These are phyloP conservation scores for Penicillium cinerascens DNA, from an alignment of 495 filamentous ascomycete species.

Conservation along the genomic window DNA sequence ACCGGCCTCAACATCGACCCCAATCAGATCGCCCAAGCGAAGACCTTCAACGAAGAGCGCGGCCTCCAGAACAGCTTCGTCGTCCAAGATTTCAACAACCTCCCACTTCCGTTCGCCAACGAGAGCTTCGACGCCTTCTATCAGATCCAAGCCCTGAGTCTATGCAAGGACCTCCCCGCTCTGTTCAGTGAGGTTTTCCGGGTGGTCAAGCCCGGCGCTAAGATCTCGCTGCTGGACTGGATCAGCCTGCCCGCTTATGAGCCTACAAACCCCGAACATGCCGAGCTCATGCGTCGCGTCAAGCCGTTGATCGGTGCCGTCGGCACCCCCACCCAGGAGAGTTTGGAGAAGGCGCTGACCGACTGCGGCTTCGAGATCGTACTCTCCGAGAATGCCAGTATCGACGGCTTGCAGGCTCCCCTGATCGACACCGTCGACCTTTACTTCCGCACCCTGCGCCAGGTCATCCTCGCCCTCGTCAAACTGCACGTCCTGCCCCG, in stretches of 20 bases:
- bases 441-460: slow-evolving; percentile 57
- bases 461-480: slow-evolving; percentile 51
- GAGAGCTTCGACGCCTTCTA: slow-evolving; percentile 59
- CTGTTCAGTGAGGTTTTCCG: slow-evolving; percentile 56
- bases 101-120: slow-evolving; percentile 56
- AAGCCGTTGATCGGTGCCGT: slow-evolving; percentile 63
- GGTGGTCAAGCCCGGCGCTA: slow-evolving; percentile 55
- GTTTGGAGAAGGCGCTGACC: slow-evolving; percentile 48
- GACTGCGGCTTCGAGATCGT: slow-evolving; percentile 53
- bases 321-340: slow-evolving; percentile 56
- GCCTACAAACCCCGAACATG: slow-evolving; percentile 50
- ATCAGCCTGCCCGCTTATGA: slow-evolving; percentile 55
- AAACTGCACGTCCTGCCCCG: slow-evolving; percentile 49
- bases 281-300: slow-evolving; percentile 56
- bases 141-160: slow-evolving; percentile 60
- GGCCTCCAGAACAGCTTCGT: slow-evolving; percentile 53
- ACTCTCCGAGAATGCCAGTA: slow-evolving; percentile 54
- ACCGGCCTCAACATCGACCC: slow-evolving; percentile 62
- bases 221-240: slow-evolving; percentile 58
- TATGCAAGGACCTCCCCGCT: slow-evolving; percentile 53
- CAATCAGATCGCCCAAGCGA: slow-evolving; percentile 57
- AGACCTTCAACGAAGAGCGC: slow-evolving; percentile 45
- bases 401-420: slow-evolving; percentile 55
- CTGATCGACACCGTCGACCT: slow-evolving; percentile 59
- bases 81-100: slow-evolving; percentile 54